Evolutionary conservation across 257 asterid species (phyloP).

Genomic region (Salvia miltiorrhiza): DNA sequence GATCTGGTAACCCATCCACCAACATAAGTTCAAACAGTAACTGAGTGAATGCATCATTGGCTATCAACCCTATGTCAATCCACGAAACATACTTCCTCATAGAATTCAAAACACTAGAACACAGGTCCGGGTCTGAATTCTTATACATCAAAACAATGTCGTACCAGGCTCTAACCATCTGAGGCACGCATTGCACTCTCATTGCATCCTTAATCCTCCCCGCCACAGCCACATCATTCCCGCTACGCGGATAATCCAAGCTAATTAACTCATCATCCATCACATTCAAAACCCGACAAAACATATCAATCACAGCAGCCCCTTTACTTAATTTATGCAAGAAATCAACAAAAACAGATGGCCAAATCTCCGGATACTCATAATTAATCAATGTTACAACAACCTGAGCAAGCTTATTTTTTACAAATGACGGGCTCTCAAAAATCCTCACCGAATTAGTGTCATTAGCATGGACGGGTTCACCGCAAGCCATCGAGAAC

Average conservation of each 20-base stretch:
- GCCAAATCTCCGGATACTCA: slow-evolving; percentile 85
- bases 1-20: slow-evolving; percentile 56
- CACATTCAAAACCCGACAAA: slow-evolving; percentile 75
- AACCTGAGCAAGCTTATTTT: slow-evolving; percentile 93
- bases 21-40: slow-evolving; percentile 77
- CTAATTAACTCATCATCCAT: slow-evolving; percentile 88
- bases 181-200: slow-evolving; percentile 87
- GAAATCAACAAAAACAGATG: slow-evolving; percentile 81
- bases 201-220: slow-evolving; percentile 85
- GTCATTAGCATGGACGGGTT: slow-evolving; percentile 50
- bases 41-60: slow-evolving; percentile 57
- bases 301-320: slow-evolving; percentile 76
- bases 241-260: slow-evolving; percentile 69
- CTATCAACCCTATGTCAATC: slow-evolving; percentile 92
- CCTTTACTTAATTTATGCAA: slow-evolving; percentile 73
- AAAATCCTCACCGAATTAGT: slow-evolving; percentile 41
- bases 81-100: slow-evolving; percentile 73
- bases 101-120: slow-evolving; percentile 70
- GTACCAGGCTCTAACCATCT: slow-evolving; percentile 81
- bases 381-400: slow-evolving; percentile 71
- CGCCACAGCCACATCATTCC: slow-evolving; percentile 59
- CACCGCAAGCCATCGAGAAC: slow-evolving; percentile 68
- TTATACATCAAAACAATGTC: slow-evolving; percentile 56
- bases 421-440: slow-evolving; percentile 81
- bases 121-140: slow-evolving; percentile 65